Conservation (phyloP, 2,329 filamentous ascomycete species). For the Talaromyces sp. region DNA sequence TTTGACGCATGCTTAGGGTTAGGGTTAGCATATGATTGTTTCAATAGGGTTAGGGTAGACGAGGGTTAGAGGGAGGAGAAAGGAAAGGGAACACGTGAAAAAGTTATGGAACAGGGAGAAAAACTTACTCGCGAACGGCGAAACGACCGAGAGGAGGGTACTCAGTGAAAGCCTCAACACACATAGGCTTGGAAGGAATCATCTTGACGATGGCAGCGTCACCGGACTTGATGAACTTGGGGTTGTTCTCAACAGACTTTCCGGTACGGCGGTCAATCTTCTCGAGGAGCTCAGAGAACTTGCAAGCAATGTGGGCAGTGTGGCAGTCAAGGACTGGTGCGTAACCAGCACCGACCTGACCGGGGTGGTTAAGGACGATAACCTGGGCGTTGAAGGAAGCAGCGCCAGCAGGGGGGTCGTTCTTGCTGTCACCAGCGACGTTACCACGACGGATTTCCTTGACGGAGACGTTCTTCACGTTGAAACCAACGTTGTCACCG, state of each 20-base stretch:
- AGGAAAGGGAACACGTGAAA: background rate
- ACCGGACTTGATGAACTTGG: slow-evolving; percentile 99
- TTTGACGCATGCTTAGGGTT: slow-evolving; percentile 55
- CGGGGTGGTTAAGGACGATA: slow-evolving; percentile 99
- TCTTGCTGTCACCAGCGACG: slow-evolving; percentile 99
- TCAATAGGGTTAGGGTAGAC: background rate
- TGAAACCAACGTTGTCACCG: slow-evolving; percentile 99
- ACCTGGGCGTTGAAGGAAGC: slow-evolving; percentile 99
- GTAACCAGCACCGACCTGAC: slow-evolving; percentile 98
- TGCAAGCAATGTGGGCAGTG: slow-evolving; percentile 99
- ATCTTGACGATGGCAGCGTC: slow-evolving; percentile 99
- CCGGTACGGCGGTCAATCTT: slow-evolving; percentile 99
- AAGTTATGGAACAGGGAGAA: background rate
- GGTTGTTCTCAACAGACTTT: slow-evolving; percentile 83
- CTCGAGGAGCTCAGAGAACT: slow-evolving; percentile 98
- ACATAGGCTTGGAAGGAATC: slow-evolving; percentile 99
- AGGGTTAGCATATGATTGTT: background rate
- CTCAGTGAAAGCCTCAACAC: slow-evolving; percentile 99
- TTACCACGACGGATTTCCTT: slow-evolving; percentile 99
- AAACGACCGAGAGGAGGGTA: slow-evolving; percentile 99
- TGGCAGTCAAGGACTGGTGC: slow-evolving; percentile 99
- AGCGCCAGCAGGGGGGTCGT: slow-evolving; percentile 84
- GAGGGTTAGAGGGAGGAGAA: too few relatives aligned
- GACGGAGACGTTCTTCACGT: slow-evolving; percentile 99
- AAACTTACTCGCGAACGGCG: slow-evolving; percentile 77